Evolutionary conservation across 371 early-diverging fungal species (phyloP).

Genomic region (Mucor irregularis): DNA sequence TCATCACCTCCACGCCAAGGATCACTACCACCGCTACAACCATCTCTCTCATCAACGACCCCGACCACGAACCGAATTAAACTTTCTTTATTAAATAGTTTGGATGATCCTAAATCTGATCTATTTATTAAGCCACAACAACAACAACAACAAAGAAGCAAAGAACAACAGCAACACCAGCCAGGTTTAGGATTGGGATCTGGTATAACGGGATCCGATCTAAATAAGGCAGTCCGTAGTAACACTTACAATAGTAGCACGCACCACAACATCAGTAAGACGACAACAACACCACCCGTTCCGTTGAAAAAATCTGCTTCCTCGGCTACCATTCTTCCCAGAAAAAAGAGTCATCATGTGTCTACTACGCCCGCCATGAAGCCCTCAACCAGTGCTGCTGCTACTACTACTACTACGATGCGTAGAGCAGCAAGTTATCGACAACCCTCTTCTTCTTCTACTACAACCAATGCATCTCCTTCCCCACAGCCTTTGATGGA

Average conservation of each 20-base stretch:
- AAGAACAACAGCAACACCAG: neutral
- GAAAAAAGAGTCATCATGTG: conserved; percentile 2
- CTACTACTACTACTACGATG: neutral
- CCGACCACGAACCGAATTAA: conserved; percentile 14
- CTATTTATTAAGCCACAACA: too few species aligned
- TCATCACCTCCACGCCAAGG: neutral
- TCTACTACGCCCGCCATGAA: neutral
- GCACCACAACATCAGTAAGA: too few species aligned
- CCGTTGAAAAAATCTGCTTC: too few species aligned
- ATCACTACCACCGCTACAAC: neutral
- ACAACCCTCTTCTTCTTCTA: neutral
- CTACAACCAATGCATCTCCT: too few species aligned
- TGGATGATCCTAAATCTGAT: neutral
- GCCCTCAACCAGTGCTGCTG: neutral
- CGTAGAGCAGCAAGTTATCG: neutral
- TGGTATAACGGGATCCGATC: neutral
- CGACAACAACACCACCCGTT: too few species aligned
- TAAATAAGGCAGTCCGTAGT: neutral
- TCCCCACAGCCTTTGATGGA: too few species aligned
- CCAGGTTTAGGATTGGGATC: conserved; percentile 4
- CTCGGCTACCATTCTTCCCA: neutral
- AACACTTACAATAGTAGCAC: neutral
- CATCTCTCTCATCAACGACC: conserved; percentile 5
- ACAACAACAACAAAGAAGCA: neutral
- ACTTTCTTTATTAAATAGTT: neutral